These are phyloP conservation scores for Naganishia liquefaciens DNA, from an alignment of 1,284 basidiomycete genomes.

Conservation along the genomic window DNA sequence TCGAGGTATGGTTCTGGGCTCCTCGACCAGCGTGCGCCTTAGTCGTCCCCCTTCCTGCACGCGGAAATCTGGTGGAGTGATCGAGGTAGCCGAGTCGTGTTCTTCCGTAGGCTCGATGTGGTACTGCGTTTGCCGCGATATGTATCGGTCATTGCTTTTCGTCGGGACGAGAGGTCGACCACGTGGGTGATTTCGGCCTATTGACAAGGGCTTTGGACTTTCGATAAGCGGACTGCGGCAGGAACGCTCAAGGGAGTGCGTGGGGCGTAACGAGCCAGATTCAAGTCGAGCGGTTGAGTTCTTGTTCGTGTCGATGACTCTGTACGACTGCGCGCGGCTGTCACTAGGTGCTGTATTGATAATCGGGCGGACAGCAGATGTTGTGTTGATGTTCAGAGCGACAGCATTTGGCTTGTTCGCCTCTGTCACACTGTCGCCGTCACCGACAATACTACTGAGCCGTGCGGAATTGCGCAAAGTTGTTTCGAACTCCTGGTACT, in stretches of 20 bases:
- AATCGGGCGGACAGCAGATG: too few species aligned
- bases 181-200: conserved; percentile 21
- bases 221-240: conserved; percentile 7
- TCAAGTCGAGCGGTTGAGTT: neutral
- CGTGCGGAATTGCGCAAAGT: conserved; percentile 14
- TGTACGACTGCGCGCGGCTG: too few species aligned
- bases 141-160: neutral
- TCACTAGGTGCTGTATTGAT: neutral
- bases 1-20: neutral
- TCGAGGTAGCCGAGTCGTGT: neutral
- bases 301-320: neutral
- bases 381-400: neutral
- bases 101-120: neutral
- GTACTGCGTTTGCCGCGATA: neutral
- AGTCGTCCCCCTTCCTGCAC: too few species aligned
- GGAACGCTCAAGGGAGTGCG: neutral
- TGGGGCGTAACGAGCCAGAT: neutral
- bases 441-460: neutral
- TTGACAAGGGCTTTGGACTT: conserved; percentile 13
- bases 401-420: neutral
- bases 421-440: neutral
- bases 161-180: conserved; percentile 4
- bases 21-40: neutral
- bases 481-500: conserved; percentile 33
- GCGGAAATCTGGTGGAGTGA: neutral